Base-by-base conservation (phyloP, 495 filamentous ascomycete genomes). In the Penicillium maclennaniae region DNA sequence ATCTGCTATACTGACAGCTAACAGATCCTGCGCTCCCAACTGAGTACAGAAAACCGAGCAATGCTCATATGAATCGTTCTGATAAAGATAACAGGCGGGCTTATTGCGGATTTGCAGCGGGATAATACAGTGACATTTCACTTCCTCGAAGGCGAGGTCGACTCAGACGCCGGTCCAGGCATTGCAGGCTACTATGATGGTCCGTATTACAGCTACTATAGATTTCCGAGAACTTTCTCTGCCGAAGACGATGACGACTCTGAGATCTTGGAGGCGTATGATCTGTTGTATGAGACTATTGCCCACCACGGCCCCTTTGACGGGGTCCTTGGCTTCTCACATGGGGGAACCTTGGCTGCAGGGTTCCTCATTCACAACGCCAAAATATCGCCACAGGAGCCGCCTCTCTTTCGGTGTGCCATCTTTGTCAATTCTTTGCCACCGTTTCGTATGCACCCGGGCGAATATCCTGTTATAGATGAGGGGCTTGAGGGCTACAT, bases 241-340 rank as follows among this genome's bases (percentile, higher is more conserved):
- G 47, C 52, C 21, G 50, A 50, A 15, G 65, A 69, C 16, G 47
- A 38, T 2, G 62, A 68, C 42, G 62, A 61, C 4, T 48, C 58
- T 19, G 60, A 66, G 12, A 50, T 71, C 6, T 28, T 54, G 8
- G 63, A 65, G 8, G 67, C 70, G 0, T 71, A 69, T 36, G 51
- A 63, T 21, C 47, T 54, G 25, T 57, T 73, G 7, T 52, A 66
- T 49, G 67, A 71, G 28, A 58, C 63, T 17, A 58, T 72, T n/a
- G 55, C 60, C 14, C 49, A 66, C 23, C 65, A 74, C 21, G 68
- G 68, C 9, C 70, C 70, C 12, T 73, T 73, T 36, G 70, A 74
- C 40, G 69, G 63, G 25, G 50, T 72, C 26, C 51, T 74, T 27
- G 70, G 69, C 14, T 72, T 72, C 48, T 73, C 70, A 14, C 70